Evolutionary conservation across 768 basidiomycete genomes (phyloP), one percentile per base, ranked within the genome.

Genomic region (Serendipita sp.): DNA sequence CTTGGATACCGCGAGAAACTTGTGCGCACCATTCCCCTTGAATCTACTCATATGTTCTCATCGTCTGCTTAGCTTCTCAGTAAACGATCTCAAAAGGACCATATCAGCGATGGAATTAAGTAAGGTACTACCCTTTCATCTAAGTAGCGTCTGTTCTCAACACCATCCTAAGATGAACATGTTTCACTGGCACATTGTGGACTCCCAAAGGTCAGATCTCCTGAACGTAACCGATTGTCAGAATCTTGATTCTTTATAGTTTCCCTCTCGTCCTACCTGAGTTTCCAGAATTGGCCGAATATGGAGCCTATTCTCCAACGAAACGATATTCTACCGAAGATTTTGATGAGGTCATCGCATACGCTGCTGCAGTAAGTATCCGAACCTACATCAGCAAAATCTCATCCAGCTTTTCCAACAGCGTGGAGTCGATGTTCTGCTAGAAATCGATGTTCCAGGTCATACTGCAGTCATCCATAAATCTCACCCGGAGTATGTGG

Each of bases 381-480:
- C 16, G 1, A 64, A 8, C 1, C 62, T 13, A 3, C 24, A 11
- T 32, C n/a, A 16, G 32, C 15, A 37, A 13, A 3, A 18, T 28
- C 30, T 16, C 53, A 62, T 41, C 65, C 38, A 63, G 15, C 30
- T 45, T 11, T 64, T 15, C 7, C 11, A 62, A 38, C 63, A 80
- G 85, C 79, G 80, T 35, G 89, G 89, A 4, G 85, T 92, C 34
- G 87, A 90, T 60, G 81, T 90, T 2, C 69, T 89, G 28, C 41
- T 84, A 82, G 90, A 92, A 76, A 81, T 92, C 63, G 92, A 92
- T 71, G 87, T 81, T 1, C 91, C 91, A 0, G 91, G 90, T 0
- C 92, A 92, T 72, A 89, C 89, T 1, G 77, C 85, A 0, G 74
- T 78, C 35, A 85, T 93, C 45, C 78, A 78, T 2, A 68, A 75